Evolutionary conservation across 2,329 filamentous ascomycete genomes (phyloP), one percentile per base, ranked within the genome.

Genomic region (Cadophora sp.): DNA sequence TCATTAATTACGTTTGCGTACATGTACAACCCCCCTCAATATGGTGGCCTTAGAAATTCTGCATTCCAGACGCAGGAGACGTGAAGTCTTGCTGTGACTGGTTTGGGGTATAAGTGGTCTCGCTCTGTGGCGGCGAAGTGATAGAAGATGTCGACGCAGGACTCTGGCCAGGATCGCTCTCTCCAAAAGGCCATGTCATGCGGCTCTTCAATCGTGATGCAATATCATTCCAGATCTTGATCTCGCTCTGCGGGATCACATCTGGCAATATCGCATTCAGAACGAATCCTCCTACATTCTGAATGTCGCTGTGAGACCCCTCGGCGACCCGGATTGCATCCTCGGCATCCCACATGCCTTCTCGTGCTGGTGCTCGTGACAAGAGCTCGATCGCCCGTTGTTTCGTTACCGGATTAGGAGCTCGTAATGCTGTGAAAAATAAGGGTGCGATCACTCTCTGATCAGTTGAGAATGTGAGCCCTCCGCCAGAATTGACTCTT

Each of bases 271-370:
- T 43, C 26, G 67, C 59, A n/a, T 59, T 63, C 27, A 53, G 29
- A 0, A 61, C 53, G 37, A 51, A 60, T 40, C 58, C 60, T 55
- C 16, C 62, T 43, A 60, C n/a, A n/a, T 56, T 60, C 24, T 50
- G 55, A 29, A 65, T 61, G 22, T 69, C 55, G 43, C 65, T 67
- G 27, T 65, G 62, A 27, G 64, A 62, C 7, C 64, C 31, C 55
- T 59, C 69, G 19, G 71, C 73, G 4, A 74, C 70, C 14, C 64
- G 63, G 27, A 71, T 62, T 14, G 72, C 73, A 58, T 73, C 69
- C 11, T 71, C 67, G 2, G 72, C 70, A 64, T 76, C 73, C 75
- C 76, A 77, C 67, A 73, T 72, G 3, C 76, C 76, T 70, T 77
- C 76, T 51, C 73, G 55, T 40, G 75, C 73, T 5, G 71, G 73